Base-by-base conservation (phyloP, 192 early-diverging fungal species). In the Rhizophagus clarus region DNA sequence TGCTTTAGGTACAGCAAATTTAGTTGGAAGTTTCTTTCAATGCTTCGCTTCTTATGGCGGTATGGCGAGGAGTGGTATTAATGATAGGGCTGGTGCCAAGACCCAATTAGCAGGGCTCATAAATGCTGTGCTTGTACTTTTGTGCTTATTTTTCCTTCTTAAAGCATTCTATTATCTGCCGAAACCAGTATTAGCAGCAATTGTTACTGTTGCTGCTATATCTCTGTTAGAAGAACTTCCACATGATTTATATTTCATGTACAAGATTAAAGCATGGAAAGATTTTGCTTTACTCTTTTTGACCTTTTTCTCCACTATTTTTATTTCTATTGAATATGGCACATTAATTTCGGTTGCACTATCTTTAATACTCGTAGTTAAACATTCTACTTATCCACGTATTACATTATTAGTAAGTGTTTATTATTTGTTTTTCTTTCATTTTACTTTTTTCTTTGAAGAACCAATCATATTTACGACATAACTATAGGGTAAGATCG, bases 51-150 rank as follows among this genome's bases (percentile, higher is more conserved):
- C 95, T 11, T 98, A 95, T 83, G 97, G 95, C 15, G 96, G 95
- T 32, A 88, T 99, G 56, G 93, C 96, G 3, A 90, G 98, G 72
- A 96, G 94, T 75, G 94, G 95, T 77, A 93, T 99, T 68, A 98
- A 97, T 80, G 96, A 98, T 83, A 89, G 91, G 40, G 95, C 96
- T 5, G 95, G 95, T n/a, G 96, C 96, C 6, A 90, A 85, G 26
- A 96, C 96, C 45, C 98, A 99, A 81, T 81, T 99, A 40, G 88
- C 96, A 2, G 95, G 96, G 6, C 87, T 99, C 17, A 88, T 98
- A 49, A 90, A 96, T 12, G 93, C 91, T 1, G 47, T 87, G 0
- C 82, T 97, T 61, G 95, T 97, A 0, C 84, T 94, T 12, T 76
- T 96, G 31, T 93, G 96, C 63, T 92, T 94, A 20, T 86, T 97